Evolutionary conservation across 768 basidiomycete genomes (phyloP).

Genomic region (Pleurotus giganteus): DNA sequence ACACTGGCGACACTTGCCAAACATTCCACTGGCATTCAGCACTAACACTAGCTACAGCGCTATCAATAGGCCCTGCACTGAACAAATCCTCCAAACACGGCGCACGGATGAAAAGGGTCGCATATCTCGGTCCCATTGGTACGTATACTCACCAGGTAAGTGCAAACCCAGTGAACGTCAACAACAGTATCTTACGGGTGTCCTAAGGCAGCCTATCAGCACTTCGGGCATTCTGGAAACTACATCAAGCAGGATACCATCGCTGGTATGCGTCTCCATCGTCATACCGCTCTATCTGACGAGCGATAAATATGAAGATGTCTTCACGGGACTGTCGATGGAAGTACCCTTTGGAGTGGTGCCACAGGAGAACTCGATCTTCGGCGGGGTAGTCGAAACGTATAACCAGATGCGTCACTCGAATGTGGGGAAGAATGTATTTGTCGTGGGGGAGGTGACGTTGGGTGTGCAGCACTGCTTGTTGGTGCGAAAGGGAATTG

Average conservation of each 20-base stretch:
- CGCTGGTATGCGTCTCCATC: slow-evolving; percentile 25
- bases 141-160: slow-evolving; percentile 60
- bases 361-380: slow-evolving; percentile 79
- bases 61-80: too few species aligned
- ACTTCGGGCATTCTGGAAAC: slow-evolving; percentile 42
- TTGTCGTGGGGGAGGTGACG: slow-evolving; percentile 58
- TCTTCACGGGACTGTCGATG: slow-evolving; percentile 50
- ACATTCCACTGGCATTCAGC: too few species aligned
- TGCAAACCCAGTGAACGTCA: too few species aligned
- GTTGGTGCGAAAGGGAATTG: slow-evolving; percentile 57
- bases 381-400: slow-evolving; percentile 72
- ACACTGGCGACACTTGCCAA: too few species aligned
- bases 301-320: slow-evolving; percentile 39
- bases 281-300: neutral
- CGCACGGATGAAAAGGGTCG: slow-evolving; percentile 22
- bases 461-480: slow-evolving; percentile 70
- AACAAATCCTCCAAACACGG: neutral
- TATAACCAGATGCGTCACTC: slow-evolving; percentile 62
- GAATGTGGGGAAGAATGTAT: slow-evolving; percentile 28
- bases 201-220: slow-evolving; percentile 43
- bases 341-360: slow-evolving; percentile 55
- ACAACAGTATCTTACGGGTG: neutral
- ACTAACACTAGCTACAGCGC: too few species aligned
- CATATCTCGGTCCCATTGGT: slow-evolving; percentile 53
- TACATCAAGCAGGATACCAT: slow-evolving; percentile 42